A percentile compares a stretch with the other conserved stretches of the same genome.
Conservation (phyloP, 164 flowering plant species). For the Cinnamomum micranthum region DNA sequence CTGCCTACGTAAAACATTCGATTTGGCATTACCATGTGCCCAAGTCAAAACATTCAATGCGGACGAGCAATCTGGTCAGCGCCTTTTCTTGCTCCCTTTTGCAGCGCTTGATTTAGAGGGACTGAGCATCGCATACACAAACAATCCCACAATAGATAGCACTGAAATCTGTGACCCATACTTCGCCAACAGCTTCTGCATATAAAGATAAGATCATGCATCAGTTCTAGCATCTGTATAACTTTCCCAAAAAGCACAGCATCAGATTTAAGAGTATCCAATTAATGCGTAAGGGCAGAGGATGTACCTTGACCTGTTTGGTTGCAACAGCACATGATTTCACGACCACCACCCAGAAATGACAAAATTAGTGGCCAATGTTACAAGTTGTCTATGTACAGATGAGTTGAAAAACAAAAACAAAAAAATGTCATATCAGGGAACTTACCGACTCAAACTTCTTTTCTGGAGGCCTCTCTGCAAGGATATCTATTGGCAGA, state of each 20-base stretch:
- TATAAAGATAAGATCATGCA: constrained; percentile 6
- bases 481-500: constrained; percentile 74
- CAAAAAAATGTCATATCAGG: background rate
- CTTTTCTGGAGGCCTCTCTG: constrained; percentile 76
- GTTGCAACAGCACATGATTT: constrained; percentile 14
- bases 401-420: background rate
- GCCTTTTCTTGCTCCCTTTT: constrained; percentile 81
- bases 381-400: background rate
- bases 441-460: constrained; percentile 72
- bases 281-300: background rate
- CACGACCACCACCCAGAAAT: background rate
- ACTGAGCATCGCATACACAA: constrained; percentile 53
- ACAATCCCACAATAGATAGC: constrained; percentile 53
- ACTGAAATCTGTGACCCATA: constrained; percentile 81
- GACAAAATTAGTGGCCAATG: background rate
- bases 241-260: background rate
- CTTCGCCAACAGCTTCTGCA: constrained; percentile 79
- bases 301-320: constrained; percentile 69
- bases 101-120: constrained; percentile 76
- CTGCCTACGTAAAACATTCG: background rate
- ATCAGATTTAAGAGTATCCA: background rate
- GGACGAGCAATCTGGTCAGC: constrained; percentile 19
- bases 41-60: background rate
- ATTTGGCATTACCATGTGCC: background rate
- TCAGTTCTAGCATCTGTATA: background rate